Conservation (phyloP, 257 asterid genomes). For the Marsdenia floribunda region DNA sequence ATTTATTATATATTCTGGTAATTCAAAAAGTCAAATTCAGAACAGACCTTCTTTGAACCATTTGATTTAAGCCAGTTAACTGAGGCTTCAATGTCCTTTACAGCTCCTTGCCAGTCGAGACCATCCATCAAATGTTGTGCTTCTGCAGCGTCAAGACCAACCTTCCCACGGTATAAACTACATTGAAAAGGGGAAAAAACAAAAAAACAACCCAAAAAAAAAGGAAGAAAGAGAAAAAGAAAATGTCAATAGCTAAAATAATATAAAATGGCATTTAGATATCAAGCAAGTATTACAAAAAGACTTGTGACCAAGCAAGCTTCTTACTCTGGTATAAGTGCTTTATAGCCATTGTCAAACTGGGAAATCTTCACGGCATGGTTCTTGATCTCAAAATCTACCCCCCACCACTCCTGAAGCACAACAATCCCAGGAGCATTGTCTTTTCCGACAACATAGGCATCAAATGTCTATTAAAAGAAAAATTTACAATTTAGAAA, state of each 20-base stretch:
- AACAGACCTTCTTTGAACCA: slow-evolving; percentile 77
- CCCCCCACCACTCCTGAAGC: slow-evolving; percentile 99
- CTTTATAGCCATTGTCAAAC: slow-evolving; percentile 73
- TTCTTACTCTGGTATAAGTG: slow-evolving; percentile 94
- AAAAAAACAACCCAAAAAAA: too few species aligned
- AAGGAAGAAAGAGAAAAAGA: slow-evolving; percentile 15
- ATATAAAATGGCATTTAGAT: neutral
- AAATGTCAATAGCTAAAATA: neutral
- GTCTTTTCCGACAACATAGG: slow-evolving; percentile 85
- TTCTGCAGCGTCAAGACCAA: slow-evolving; percentile 92
- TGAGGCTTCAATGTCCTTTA: slow-evolving; percentile 91
- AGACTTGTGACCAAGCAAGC: neutral
- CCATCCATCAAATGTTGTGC: slow-evolving; percentile 97
- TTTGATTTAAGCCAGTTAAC: slow-evolving; percentile 87
- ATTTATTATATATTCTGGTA: neutral
- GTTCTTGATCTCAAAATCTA: slow-evolving; percentile 92
- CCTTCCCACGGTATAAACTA: slow-evolving; percentile 93
- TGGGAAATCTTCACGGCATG: slow-evolving; percentile 88
- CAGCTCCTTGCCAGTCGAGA: slow-evolving; percentile 95
- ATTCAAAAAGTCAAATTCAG: neutral
- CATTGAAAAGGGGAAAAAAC: slow-evolving; percentile 15
- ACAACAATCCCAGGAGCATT: slow-evolving; percentile 96
- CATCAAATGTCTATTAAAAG: slow-evolving; percentile 69
- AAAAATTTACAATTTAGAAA: neutral
- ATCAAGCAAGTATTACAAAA: neutral